Base-by-base conservation (phyloP, 805 yeast genomes). In the Ogataea allantospora region DNA sequence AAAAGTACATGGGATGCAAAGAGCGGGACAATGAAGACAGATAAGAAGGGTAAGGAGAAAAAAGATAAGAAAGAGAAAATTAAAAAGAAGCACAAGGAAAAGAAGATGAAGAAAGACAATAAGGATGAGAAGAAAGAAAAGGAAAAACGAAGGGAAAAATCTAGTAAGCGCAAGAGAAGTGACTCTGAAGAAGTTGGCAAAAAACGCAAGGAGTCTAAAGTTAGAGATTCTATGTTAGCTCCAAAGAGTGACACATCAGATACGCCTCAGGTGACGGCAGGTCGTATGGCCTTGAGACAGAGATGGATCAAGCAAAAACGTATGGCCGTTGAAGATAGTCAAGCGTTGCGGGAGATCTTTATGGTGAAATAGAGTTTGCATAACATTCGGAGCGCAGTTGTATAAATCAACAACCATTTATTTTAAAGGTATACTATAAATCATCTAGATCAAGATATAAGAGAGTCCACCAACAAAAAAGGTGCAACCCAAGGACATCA, bases 301-400 rank as follows among this genome's bases (percentile, higher is more conserved):
- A 82, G 77, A 60, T 89, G 88, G 82, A 89, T 91, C 38, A 82
- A 74, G 48, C 95, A 88, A 60, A 91, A 91, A 59, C 75, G 93
- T 53, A 93, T 95, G 8, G 91, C 97, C 1, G 88, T 89, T 0
- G 77, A 83, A 80, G 98, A 91, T 58, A 74, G 83, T 2, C 80
- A 87, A 59, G 88, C 96, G 10, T 71, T 91, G 45, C 88, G 86
- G 51, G 98, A 91, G 63, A 91, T 91, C 41, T 86, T 91, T 57
- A 91, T 91, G 97, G 77, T 88, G 31, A 51, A 53, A 48, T 60
- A 49, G 42, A 23, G 17, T 15, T 29, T 19, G 36, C 31, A 34
- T 29, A 18, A 33, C 35, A 38, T 38, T 7, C 7, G 20, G 35
- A 36, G 35, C 40, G 40, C 40, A 30, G 15, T 14, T 18, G 16